Base-by-base conservation (phyloP, 495 filamentous ascomycete species). In the Cairneyella variabilis region DNA sequence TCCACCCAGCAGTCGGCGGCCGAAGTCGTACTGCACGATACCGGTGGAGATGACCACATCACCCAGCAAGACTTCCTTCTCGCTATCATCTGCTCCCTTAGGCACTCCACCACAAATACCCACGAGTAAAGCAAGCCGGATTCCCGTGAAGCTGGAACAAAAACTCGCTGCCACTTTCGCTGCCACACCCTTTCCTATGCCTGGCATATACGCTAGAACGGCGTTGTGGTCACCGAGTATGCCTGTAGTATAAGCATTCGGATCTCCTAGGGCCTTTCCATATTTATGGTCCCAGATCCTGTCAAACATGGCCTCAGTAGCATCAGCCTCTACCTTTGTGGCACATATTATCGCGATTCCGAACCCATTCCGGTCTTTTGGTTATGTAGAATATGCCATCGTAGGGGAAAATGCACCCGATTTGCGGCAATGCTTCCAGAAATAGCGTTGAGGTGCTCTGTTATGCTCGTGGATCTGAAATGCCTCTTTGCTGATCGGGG, bases 21-120 rank as follows among this genome's bases (percentile, higher is more conserved):
- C 71, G 53, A 69, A 66, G 42, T 71, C 67, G 49, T 70, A 71
- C 48, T 76, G 58, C n/a, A 74, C 52, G 6, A 73, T 48, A 10
- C 41, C 45, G 0, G 64, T 66, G 48, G 71, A 73, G 32, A 78
- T 68, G 17, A 76, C 61, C 0, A 76, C 70, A 54, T 78, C 73
- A 4, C 75, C 73, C 1, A 77, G 65, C 14, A 71, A 47, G 7
- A 71, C 53, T 34, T 34, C 30, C 30, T 34, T 34, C 20, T 68
- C 62, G 14, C 21, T 25, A 37, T 17, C n/a, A 23, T 54, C 42
- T 9, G 7, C 27, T 11, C 8, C 16, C 11, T 6, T 6, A 5
- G 71, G 69, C 12, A 73, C 60, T 2, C 69, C 73, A 20, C 74
- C 72, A 16, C 73, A 68, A 40, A 76, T 74, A 4, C 73, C 72